These are phyloP conservation scores for Pholiota conissans DNA, from an alignment of 768 basidiomycete genomes.

Conservation along the genomic window DNA sequence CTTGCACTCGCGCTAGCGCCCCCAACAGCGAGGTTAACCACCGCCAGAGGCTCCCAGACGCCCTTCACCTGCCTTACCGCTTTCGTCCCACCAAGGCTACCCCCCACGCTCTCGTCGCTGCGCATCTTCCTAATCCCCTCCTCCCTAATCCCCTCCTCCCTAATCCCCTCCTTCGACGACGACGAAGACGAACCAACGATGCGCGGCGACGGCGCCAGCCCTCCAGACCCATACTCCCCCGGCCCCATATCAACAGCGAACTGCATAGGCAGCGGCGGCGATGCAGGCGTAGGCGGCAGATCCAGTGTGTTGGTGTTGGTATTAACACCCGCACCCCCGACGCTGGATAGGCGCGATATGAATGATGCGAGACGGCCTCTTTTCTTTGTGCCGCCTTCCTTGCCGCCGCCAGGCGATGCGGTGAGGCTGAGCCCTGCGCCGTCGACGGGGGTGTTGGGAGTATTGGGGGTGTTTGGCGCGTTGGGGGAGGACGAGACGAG, in stretches of 20 bases:
- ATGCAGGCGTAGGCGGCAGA: neutral
- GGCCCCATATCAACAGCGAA: no score
- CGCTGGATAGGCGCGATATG: slow-evolving; percentile 23
- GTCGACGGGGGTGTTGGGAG: no score
- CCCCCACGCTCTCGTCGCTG: neutral
- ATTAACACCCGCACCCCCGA: slow-evolving; percentile 1
- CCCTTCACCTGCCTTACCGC: no score
- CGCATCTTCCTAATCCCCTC: neutral
- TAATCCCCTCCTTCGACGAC: neutral
- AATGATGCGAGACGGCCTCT: slow-evolving; percentile 19
- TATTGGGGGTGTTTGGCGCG: no score
- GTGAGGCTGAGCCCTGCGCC: neutral
- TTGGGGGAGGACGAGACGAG: no score
- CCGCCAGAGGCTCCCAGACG: neutral
- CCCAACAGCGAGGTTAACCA: no score
- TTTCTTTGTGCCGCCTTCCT: slow-evolving; percentile 20
- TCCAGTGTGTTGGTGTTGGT: neutral
- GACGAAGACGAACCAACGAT: neutral
- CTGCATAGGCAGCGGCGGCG: slow-evolving; percentile 5
- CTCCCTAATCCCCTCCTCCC: neutral
- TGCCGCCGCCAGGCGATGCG: neutral
- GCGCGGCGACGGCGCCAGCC: neutral
- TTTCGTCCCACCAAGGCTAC: no score
- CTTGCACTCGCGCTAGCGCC: no score
- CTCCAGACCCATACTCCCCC: no score